Evolutionary conservation across 257 asterid species (phyloP), one percentile per base, ranked within the genome.

Genomic region (Misopates orontium): DNA sequence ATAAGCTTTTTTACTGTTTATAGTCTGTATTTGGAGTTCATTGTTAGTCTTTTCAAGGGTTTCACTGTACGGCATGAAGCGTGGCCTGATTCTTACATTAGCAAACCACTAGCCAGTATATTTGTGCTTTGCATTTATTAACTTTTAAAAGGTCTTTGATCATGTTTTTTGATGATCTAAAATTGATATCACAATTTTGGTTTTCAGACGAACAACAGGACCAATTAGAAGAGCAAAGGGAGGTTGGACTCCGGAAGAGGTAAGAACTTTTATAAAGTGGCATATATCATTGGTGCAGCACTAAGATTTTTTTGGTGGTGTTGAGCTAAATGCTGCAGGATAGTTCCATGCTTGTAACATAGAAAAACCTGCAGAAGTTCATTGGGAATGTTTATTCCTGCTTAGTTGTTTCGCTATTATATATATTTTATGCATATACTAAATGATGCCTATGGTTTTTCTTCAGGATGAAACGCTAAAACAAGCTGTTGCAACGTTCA

Each of bases 181-280:
- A 28, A 60, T 44, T 62, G 21, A 24, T 57, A 32, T 39, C 56
- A 8, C 73, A 49, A 32, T 21, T 78, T 58, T 73, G 56, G 57
- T 71, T 79, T 76, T 12, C 87, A 90, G 99, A 81, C 83, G 96
- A 83, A 88, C 93, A 62, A 80, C 93, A 8, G 99, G 99, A 56
- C 99, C 99, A 72, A 88, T 94, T 77, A 88, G 99, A 82, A 82
- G 99, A 78, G 95, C 99, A 57, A 94, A 88, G 85, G 98, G 99
- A 61, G 99, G 99, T 53, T 94, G 99, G 99, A 94, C 98, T 24
- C 98, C 95, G 0, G 94, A 90, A 78, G 99, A 90, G 98, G 99
- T 90, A 78, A 75, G 73, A 60, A 10, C 53, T 50, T 68, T 59
- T 15, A 17, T 17, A 25, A 64, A 56, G 23, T 17, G 64, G 41